These are phyloP conservation scores for Microdochium paspali DNA, from an alignment of 2,329 filamentous ascomycete species.

Conservation along the genomic window DNA sequence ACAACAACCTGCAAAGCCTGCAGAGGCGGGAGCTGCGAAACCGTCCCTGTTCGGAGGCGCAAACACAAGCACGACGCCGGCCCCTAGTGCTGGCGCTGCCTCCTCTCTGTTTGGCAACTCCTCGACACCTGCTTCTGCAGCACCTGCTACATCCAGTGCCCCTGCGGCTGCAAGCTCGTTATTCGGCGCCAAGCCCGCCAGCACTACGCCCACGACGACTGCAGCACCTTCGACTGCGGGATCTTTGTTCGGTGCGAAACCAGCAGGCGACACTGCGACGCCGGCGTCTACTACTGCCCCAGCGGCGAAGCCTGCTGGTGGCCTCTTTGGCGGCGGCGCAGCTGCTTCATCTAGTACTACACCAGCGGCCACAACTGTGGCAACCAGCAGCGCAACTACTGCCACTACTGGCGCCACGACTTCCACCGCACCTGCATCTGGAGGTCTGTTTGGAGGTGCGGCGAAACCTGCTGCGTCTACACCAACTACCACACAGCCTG, in stretches of 20 bases:
- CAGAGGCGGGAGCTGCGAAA: constrained; percentile 11
- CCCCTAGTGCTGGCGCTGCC: not conserved
- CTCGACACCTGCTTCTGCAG: constrained; percentile 2
- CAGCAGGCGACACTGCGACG: constrained; percentile 6
- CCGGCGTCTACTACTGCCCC: constrained; percentile 13
- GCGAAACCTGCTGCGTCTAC: constrained; percentile 21
- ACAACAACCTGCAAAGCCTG: constrained; percentile 12
- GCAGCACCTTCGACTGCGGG: constrained; percentile 8
- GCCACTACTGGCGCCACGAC: constrained; percentile 21
- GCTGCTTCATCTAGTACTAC: constrained; percentile 11
- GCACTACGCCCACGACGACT: constrained; percentile 9
- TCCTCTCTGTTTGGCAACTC: not conserved
- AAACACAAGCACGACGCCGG: constrained; percentile 2
- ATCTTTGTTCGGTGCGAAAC: constrained; percentile 6
- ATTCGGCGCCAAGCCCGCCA: constrained; percentile 9
- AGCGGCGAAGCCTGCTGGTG: constrained; percentile 15
- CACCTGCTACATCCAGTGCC: constrained; percentile 8
- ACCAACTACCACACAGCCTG: constrained; percentile 13
- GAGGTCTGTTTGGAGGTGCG: constrained; percentile 17
- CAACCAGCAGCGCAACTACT: constrained; percentile 11
- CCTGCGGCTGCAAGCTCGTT: constrained; percentile 5
- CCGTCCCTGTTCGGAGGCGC: constrained; percentile 13
- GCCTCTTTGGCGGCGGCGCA: constrained; percentile 16
- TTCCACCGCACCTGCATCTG: constrained; percentile 15
- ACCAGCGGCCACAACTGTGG: constrained; percentile 16